Conservation (phyloP, 495 filamentous ascomycete species). For the Podospora didyma region DNA sequence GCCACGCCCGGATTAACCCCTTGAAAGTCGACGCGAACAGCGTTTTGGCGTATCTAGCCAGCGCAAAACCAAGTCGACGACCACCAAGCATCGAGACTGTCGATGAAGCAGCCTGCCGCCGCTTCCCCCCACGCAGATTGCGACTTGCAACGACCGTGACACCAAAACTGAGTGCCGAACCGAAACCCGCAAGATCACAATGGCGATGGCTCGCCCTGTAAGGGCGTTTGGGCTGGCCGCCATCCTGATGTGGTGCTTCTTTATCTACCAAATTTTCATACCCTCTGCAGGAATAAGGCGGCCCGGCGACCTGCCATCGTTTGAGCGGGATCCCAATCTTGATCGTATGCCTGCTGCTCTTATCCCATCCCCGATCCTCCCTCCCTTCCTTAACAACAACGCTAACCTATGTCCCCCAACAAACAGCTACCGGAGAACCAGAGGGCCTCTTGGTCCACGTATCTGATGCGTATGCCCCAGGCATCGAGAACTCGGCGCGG, state of each 20-base stretch:
- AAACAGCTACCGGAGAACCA: conserved; percentile 74
- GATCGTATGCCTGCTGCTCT: conserved; percentile 54
- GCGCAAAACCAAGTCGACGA: not conserved
- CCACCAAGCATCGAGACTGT: not conserved
- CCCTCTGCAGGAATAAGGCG: conserved; percentile 36
- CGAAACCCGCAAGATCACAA: conserved; percentile 24
- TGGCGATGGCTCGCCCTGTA: conserved; percentile 81
- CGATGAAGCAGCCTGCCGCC: no score
- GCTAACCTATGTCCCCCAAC: conserved; percentile 4
- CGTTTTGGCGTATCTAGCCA: not conserved
- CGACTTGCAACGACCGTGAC: no score
- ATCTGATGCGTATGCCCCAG: conserved; percentile 68
- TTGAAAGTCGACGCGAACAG: conserved; percentile 4
- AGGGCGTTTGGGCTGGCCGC: conserved; percentile 70
- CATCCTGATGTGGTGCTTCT: conserved; percentile 66
- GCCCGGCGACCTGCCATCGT: conserved; percentile 43
- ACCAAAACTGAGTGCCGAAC: no score
- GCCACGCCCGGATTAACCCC: not conserved
- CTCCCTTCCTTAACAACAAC: not conserved
- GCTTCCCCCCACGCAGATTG: no score
- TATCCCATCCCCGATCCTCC: not conserved
- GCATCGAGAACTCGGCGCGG: conserved; percentile 68
- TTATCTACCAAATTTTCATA: conserved; percentile 64
- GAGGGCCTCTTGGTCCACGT: conserved; percentile 66
- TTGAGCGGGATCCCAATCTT: conserved; percentile 73